These are phyloP conservation scores for Cichorium intybus DNA, from an alignment of 140 eudicot genomes.

Conservation along the genomic window DNA sequence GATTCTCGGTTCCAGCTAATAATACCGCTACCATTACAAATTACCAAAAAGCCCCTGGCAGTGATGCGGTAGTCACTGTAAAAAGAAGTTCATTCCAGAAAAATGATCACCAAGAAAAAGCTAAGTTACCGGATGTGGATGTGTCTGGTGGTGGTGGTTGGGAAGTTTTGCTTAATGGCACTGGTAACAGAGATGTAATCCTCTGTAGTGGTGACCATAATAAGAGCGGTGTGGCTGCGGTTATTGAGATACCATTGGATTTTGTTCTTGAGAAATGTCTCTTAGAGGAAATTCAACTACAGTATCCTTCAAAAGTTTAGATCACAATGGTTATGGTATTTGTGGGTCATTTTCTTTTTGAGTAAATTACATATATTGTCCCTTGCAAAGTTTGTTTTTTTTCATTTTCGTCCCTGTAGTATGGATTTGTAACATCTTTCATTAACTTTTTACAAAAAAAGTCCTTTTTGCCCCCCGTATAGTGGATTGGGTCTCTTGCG, in stretches of 20 bases:
- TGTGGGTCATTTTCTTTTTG: background rate
- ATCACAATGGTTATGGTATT: background rate
- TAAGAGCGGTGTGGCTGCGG: constrained; percentile 32
- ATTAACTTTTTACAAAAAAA: background rate
- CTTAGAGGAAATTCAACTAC: constrained; percentile 77
- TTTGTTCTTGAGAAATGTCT: constrained; percentile 78
- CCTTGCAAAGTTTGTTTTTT: background rate
- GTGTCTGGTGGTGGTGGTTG: constrained; percentile 75
- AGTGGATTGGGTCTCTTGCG: background rate
- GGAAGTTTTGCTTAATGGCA: constrained; percentile 68
- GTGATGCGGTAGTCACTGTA: constrained; percentile 13
- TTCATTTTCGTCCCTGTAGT: no score
- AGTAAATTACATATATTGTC: background rate
- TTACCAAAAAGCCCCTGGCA: constrained; percentile 14
- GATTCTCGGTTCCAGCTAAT: constrained; percentile 20
- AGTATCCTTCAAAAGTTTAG: constrained; percentile 68
- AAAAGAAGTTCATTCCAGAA: constrained; percentile 24
- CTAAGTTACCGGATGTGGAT: constrained; percentile 19
- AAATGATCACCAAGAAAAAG: constrained; percentile 25
- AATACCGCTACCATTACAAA: constrained; percentile 18
- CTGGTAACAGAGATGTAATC: constrained; percentile 13
- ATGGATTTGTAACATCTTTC: background rate
- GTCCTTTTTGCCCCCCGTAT: background rate
- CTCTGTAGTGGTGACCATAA: constrained; percentile 20
- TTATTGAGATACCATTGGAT: constrained; percentile 76